phyloP scores from a whole-genome alignment of 148 eudicot genomes.

The Beta vulgaris region DNA sequence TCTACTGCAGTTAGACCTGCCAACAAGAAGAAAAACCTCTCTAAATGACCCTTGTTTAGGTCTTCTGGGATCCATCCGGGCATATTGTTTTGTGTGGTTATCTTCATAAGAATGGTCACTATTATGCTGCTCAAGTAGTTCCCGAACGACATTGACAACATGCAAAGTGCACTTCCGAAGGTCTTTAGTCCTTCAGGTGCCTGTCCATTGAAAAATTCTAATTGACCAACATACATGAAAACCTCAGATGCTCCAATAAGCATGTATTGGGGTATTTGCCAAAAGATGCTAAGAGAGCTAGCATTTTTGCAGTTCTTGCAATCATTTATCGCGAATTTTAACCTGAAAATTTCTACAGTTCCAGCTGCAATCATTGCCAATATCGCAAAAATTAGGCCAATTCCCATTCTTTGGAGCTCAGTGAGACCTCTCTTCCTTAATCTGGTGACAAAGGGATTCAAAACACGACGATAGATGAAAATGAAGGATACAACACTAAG shows the following conservation, averaged over 20 bases:
- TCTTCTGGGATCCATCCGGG: slow-evolving; percentile 76
- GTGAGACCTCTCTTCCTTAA: slow-evolving; percentile 47
- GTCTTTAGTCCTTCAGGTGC: slow-evolving; percentile 71
- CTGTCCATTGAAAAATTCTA: slow-evolving; percentile 70
- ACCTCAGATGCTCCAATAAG: slow-evolving; percentile 72
- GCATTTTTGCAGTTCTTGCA: slow-evolving; percentile 32
- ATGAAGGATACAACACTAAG: slow-evolving; percentile 60
- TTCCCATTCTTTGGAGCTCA: slow-evolving; percentile 72
- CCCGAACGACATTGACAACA: slow-evolving; percentile 70
- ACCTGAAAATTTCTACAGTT: slow-evolving; percentile 48
- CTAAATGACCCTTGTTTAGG: slow-evolving; percentile 65
- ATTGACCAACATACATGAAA: slow-evolving; percentile 70
- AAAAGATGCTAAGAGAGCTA: slow-evolving; percentile 58
- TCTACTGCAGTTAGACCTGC: slow-evolving; percentile 51
- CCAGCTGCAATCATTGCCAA: slow-evolving; percentile 65
- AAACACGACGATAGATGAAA: slow-evolving; percentile 54
- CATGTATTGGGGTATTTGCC: slow-evolving; percentile 74
- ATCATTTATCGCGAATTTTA: slow-evolving; percentile 28
- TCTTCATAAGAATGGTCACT: slow-evolving; percentile 56
- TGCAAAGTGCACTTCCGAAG: slow-evolving; percentile 77
- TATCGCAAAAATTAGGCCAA: slow-evolving; percentile 53
- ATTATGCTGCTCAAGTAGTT: slow-evolving; percentile 63
- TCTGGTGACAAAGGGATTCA: slow-evolving; percentile 44
- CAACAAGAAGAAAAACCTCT: slow-evolving; percentile 56
- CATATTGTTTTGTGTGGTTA: slow-evolving; percentile 37